phyloP scores from a whole-genome alignment of 768 basidiomycete genomes.

The Harrya chromipes region DNA sequence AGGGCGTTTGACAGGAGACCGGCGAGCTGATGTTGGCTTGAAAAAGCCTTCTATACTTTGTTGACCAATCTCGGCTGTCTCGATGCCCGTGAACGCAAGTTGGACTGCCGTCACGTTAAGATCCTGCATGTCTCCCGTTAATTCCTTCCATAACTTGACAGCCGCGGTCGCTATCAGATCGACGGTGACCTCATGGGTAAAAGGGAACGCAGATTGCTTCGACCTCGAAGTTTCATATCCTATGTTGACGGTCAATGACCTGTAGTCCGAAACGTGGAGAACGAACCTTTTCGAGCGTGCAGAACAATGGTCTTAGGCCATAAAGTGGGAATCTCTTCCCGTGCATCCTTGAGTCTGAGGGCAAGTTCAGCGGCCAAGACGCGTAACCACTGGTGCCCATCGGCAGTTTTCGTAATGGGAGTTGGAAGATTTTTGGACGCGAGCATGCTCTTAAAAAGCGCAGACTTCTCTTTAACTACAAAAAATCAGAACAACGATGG shows the following conservation, averaged over 20 bases:
- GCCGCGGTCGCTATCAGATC: conserved; percentile 75
- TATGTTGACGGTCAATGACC: conserved; percentile 26
- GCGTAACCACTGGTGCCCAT: conserved; percentile 88
- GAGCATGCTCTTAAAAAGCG: conserved; percentile 86
- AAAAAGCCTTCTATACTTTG: conserved; percentile 88
- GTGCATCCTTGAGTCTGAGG: conserved; percentile 77
- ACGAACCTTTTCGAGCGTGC: conserved; percentile 65
- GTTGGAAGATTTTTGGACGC: conserved; percentile 92
- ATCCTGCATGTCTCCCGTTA: conserved; percentile 53
- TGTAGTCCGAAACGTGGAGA: neutral
- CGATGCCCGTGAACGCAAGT: conserved; percentile 77
- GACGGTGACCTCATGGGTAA: conserved; percentile 66
- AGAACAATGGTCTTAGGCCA: conserved; percentile 95
- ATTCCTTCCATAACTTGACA: conserved; percentile 83
- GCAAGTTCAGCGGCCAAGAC: conserved; percentile 90
- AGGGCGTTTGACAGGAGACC: conserved; percentile 36
- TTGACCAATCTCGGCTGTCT: conserved; percentile 73
- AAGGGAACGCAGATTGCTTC: conserved; percentile 87
- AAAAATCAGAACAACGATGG: neutral
- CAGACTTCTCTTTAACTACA: conserved; percentile 81
- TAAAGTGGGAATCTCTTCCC: conserved; percentile 64
- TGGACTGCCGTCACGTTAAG: conserved; percentile 72
- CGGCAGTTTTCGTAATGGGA: conserved; percentile 65
- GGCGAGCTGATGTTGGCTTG: conserved; percentile 31
- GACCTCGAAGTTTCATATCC: conserved; percentile 69